These are phyloP conservation scores for Stellera chamaejasme DNA, from an alignment of 345 rosid species.

Conservation along the genomic window DNA sequence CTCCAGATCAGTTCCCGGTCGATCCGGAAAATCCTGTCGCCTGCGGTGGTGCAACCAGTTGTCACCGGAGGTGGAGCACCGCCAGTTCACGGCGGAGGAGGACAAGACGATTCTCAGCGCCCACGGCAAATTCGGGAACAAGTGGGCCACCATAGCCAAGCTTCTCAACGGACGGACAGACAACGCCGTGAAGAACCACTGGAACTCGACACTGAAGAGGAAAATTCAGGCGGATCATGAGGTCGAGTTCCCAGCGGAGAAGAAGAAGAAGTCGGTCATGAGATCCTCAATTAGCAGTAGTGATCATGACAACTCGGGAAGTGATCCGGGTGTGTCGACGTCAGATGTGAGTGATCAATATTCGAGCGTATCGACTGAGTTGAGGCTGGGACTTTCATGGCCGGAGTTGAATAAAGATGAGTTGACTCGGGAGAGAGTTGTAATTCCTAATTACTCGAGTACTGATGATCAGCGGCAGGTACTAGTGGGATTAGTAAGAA, in stretches of 20 bases:
- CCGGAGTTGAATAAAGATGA: constrained; percentile 10
- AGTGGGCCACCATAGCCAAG: constrained; percentile 56
- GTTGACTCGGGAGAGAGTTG: not conserved
- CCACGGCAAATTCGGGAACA: constrained; percentile 49
- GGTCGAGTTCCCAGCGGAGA: constrained; percentile 20
- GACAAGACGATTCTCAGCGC: constrained; percentile 40
- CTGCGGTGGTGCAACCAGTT: constrained; percentile 62
- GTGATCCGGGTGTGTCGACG: constrained; percentile 23
- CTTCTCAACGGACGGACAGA: constrained; percentile 54
- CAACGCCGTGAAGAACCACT: constrained; percentile 57
- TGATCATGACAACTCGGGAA: not conserved
- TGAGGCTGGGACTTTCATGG: constrained; percentile 37
- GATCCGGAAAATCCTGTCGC: constrained; percentile 58
- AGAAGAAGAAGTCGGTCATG: constrained; percentile 4
- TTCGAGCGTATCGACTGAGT: constrained; percentile 21
- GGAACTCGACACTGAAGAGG: constrained; percentile 57
- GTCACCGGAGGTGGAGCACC: constrained; percentile 44
- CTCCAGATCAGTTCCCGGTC: constrained; percentile 40
- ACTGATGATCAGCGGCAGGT: not conserved
- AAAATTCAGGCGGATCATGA: constrained; percentile 14
- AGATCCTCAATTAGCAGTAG: constrained; percentile 9
- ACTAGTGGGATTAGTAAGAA: constrained; percentile 1
- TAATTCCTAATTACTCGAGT: not conserved
- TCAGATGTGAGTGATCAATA: constrained; percentile 28
- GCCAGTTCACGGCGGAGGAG: constrained; percentile 42